A percentile compares a stretch with the other conserved stretches of the same genome.
Conservation (phyloP, 2,329 filamentous ascomycete species). For the Curvularia verruculosa region DNA sequence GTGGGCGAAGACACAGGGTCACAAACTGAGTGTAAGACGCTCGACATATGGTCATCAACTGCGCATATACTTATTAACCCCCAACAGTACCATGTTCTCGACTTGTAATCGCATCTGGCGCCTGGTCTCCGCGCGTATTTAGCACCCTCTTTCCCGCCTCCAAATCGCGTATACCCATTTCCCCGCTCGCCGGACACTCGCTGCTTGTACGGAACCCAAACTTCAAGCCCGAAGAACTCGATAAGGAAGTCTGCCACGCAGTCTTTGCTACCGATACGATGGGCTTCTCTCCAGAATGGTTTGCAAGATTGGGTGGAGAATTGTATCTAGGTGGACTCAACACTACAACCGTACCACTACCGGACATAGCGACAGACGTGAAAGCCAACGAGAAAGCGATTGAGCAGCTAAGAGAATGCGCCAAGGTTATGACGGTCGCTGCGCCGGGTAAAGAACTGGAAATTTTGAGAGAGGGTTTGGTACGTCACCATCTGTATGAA, state of each 20-base stretch:
- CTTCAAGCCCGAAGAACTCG: slow-evolving; percentile 54
- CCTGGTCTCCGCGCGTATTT: slow-evolving; percentile 74
- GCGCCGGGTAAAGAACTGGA: slow-evolving; percentile 61
- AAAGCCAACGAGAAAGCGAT: slow-evolving; percentile 57
- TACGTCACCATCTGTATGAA: slow-evolving; percentile 21
- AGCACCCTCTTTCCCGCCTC: slow-evolving; percentile 66
- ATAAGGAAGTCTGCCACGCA: slow-evolving; percentile 64
- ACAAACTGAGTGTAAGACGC: slow-evolving; percentile 16
- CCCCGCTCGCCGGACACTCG: slow-evolving; percentile 72
- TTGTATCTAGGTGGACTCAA: slow-evolving; percentile 79
- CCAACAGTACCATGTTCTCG: slow-evolving; percentile 64
- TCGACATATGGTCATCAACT: neutral
- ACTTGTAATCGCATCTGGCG: slow-evolving; percentile 70
- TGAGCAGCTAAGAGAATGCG: slow-evolving; percentile 57
- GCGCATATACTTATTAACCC: slow-evolving; percentile 18
- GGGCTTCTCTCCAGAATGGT: slow-evolving; percentile 73
- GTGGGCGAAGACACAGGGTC: slow-evolving; percentile 7
- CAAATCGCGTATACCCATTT: slow-evolving; percentile 60
- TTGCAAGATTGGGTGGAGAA: slow-evolving; percentile 68
- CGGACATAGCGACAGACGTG: slow-evolving; percentile 59
- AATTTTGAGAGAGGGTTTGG: slow-evolving; percentile 66
- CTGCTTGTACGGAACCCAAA: slow-evolving; percentile 68
- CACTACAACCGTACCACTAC: slow-evolving; percentile 64
- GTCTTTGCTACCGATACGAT: slow-evolving; percentile 67
- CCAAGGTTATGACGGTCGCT: slow-evolving; percentile 56